Base-by-base conservation (phyloP, 2,329 filamentous ascomycete species). In the Alternaria viburni region DNA sequence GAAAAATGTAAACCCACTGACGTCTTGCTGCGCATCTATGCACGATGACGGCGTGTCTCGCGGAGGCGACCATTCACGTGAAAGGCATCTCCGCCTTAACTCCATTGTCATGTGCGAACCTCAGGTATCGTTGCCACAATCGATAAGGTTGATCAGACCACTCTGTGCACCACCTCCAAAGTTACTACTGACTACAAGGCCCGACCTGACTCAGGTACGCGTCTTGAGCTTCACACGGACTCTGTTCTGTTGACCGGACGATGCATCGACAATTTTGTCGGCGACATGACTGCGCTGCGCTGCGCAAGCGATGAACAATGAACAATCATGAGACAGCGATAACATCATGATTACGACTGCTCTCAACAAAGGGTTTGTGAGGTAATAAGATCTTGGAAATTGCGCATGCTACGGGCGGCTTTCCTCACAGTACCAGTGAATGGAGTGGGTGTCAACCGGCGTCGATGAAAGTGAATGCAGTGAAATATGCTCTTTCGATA, bases 41-140 rank as follows among this genome's bases (percentile, higher is more conserved):
- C 74, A 74, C 69, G 69, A 77, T 77, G 74, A 75, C 72, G 68
- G 65, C 58, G 63, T 63, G 49, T 32, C 59, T 64, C 54, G 50
- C 44, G 36, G 43, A 43, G 46, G 45, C 55, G 57, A 51, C 57
- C 60, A 68, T 66, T 69, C 66, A 69, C 67, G 57, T 72, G 59
- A 52, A 57, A 59, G 56, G 15, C 63, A 63, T 44, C 58, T 69
- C 71, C 69, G 73, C 19, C 68, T 72, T 74, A 74, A 72, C 32
- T 73, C 70, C 71, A 66, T 21, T 50, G 61, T 72, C 68, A 71
- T 49, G 57, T 66, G 65, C 65, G 17, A 56, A 66, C 65, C 67
- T 69, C 66, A 68, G 21, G 54, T 58, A 44, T 50, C 41, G 62
- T 59, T 44, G 28, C 57, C 54, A 61, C 65, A 66, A 73, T 71